Conservation (phyloP, 2,329 filamentous ascomycete species). For the Trichophyton verrucosum region DNA sequence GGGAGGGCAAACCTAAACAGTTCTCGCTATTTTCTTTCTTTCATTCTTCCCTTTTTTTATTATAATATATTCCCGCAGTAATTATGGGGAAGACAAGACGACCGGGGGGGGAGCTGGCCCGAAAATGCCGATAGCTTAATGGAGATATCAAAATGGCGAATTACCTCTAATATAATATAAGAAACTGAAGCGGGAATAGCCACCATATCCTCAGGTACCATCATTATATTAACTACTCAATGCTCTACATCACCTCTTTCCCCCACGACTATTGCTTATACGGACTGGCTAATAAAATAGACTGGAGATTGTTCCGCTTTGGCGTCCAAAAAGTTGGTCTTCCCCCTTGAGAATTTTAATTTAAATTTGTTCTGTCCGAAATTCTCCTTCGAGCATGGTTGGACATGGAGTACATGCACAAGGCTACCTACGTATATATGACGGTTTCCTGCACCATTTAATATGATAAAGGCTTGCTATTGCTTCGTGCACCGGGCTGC, state of each 20-base stretch:
- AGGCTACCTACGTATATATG: not conserved
- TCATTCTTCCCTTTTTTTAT: too few species aligned
- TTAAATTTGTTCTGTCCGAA: not conserved
- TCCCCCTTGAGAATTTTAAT: not conserved
- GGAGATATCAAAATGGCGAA: not conserved
- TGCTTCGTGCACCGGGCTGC: too few species aligned
- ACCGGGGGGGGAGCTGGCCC: not conserved
- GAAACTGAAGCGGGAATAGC: not conserved
- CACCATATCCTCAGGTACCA: not conserved
- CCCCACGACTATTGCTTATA: not conserved
- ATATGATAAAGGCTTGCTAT: not conserved
- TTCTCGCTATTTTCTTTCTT: not conserved
- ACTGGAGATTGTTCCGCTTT: not conserved
- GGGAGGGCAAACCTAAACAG: not conserved
- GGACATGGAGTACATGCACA: not conserved
- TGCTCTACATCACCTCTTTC: not conserved
- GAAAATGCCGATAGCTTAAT: not conserved
- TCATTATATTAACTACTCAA: not conserved
- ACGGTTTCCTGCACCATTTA: not conserved
- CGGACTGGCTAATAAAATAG: not conserved
- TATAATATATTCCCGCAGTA: not conserved
- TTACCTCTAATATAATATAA: not conserved
- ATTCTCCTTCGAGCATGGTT: not conserved
- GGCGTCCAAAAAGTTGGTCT: not conserved
- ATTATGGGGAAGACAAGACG: not conserved